Conservation (phyloP, 2,329 filamentous ascomycete genomes). For the Immersiporthe knoxdaviesiana region DNA sequence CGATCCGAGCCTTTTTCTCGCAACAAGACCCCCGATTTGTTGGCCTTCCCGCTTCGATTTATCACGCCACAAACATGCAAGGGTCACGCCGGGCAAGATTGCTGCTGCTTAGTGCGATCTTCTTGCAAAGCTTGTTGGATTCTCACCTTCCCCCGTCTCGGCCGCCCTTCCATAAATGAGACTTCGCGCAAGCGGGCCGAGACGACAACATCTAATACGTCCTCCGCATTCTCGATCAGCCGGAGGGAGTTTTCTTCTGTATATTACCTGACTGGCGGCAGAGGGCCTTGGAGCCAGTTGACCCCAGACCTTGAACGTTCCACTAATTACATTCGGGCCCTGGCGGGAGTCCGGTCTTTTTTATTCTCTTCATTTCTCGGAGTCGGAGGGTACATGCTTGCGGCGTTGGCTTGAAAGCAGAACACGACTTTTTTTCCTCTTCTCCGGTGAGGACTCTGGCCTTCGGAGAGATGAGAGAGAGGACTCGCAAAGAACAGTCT, state of each 20-base stretch:
- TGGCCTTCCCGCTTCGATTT: conserved; percentile 17
- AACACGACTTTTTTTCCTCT: conserved; percentile 11
- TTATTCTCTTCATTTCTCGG: conserved; percentile 21
- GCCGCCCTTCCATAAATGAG: not conserved
- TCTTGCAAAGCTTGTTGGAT: conserved; percentile 26
- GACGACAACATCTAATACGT: conserved; percentile 27
- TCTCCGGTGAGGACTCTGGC: conserved; percentile 5
- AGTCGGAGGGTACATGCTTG: conserved; percentile 22
- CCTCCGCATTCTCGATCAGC: conserved; percentile 17
- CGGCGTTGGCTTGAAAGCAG: conserved; percentile 25
- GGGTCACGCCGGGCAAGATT: not conserved
- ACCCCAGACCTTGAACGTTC: conserved; percentile 18
- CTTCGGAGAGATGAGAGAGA: conserved; percentile 1
- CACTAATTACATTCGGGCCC: conserved; percentile 26
- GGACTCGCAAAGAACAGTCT: not conserved
- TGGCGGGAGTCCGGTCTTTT: conserved; percentile 15
- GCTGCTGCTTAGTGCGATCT: conserved; percentile 9
- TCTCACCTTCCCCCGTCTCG: conserved; percentile 22
- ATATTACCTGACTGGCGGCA: conserved; percentile 26
- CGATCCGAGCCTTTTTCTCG: not conserved
- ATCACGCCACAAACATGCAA: conserved; percentile 6
- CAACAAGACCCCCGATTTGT: not conserved
- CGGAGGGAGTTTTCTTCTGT: conserved; percentile 23
- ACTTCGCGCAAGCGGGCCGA: conserved; percentile 24
- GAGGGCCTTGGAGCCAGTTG: conserved; percentile 8